Base-by-base conservation (phyloP, 1,284 basidiomycete genomes). In the Boletus sp. region DNA sequence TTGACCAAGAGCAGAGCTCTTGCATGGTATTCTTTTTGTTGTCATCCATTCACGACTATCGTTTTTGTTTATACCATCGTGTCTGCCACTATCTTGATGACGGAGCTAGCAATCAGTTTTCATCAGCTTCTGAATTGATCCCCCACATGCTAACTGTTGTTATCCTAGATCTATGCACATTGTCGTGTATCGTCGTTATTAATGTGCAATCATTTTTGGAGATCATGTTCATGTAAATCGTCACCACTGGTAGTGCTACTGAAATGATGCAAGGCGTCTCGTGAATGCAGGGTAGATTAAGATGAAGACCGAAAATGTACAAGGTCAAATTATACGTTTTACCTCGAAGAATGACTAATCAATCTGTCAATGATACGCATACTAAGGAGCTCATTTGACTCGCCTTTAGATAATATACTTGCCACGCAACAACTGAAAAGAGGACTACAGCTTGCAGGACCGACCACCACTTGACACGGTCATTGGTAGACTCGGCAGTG, bases 401-500 rank as follows among this genome's bases (percentile, higher is more conserved):
- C 57, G 86, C 91, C 77, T 97, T 95, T 50, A 99, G 77, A 74
- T 98, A 99, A 72, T 95, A 97, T 48, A 99, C 81, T 70, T 99
- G 97, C 91, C 94, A 98, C 25, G 80, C 93, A 52, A 96, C 94
- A 0, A 97, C 89, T 13, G 82, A 77, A 60, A 98, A 86, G 37
- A 99, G 75, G 25, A 99, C 87, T 41, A 88, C 65, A 14, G 87
- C 81, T 69, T 99, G 96, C 12, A 93, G 69, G 53, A 99, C 85
- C 10, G 92, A 95, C 96, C 96, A 99, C 92, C 92, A 99, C 71
- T 98, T 99, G 50, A 99, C 94, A 35, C 96, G 84, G 30, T 90
- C 81, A 67, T 99, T 99, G 60, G 92, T 94, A 4, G 91, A 93
- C 70, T 94, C 92, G 17, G 91, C 91, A 2, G 91, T 99, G 68